Conservation (phyloP, 257 asterid species). For the Nicotiana attenuata region DNA sequence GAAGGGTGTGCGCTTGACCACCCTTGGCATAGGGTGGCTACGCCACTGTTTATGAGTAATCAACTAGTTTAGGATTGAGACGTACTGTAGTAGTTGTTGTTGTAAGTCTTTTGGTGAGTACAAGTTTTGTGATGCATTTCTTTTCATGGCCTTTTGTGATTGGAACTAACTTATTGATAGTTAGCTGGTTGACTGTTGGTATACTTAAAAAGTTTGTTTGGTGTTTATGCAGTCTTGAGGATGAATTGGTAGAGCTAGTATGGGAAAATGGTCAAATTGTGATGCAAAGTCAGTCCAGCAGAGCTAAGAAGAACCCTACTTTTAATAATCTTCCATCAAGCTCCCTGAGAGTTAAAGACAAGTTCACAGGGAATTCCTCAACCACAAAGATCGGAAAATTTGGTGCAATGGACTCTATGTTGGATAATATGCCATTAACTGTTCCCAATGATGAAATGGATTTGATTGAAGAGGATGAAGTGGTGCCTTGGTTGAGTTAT, state of each 20-base stretch:
- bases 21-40: too few relatives aligned
- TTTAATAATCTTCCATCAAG: conserved; percentile 14
- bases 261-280: conserved; percentile 81
- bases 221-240: conserved; percentile 42
- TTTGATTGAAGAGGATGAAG: conserved; percentile 62
- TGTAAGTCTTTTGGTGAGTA: too few relatives aligned
- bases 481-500: conserved; percentile 68
- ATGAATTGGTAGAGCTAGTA: conserved; percentile 62
- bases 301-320: conserved; percentile 30
- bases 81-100: too few relatives aligned
- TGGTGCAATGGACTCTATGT: conserved; percentile 33
- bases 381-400: conserved; percentile 42
- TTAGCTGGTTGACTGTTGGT: not conserved
- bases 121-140: not conserved
- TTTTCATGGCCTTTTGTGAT: not conserved
- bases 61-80: too few relatives aligned
- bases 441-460: conserved; percentile 53
- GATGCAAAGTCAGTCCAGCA: conserved; percentile 69
- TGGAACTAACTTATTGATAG: not conserved
- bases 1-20: too few relatives aligned
- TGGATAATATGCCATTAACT: conserved; percentile 40
- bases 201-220: not conserved
- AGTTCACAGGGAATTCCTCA: not conserved
- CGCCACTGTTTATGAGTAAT: too few relatives aligned
- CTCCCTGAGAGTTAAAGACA: too few relatives aligned